These are phyloP conservation scores for Colletotrichum sp. DNA, from an alignment of 2,329 filamentous ascomycete species.

Conservation along the genomic window DNA sequence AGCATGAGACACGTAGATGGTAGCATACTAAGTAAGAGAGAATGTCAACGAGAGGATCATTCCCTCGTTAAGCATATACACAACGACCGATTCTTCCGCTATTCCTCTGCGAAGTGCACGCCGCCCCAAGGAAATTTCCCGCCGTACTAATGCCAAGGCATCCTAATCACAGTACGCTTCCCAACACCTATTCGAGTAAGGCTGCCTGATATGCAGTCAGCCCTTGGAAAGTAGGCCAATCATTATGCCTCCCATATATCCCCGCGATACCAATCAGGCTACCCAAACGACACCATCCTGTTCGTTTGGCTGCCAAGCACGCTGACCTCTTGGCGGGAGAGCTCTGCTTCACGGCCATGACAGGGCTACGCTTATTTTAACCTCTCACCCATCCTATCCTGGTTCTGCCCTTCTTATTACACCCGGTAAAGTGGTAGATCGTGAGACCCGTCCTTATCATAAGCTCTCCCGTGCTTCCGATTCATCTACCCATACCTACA, in stretches of 20 bases:
- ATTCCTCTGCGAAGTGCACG: not conserved
- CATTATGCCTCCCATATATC: not conserved
- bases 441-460: not conserved
- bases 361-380: not conserved
- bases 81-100: not conserved
- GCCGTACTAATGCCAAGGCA: not conserved
- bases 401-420: not conserved
- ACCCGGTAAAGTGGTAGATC: not conserved
- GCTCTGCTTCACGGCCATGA: not conserved
- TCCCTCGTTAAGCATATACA: not conserved
- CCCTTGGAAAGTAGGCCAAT: not conserved
- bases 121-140: not conserved
- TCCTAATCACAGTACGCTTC: not conserved
- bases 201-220: not conserved
- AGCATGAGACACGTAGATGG: not conserved
- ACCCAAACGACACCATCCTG: not conserved
- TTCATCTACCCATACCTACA: not conserved
- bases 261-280: not conserved
- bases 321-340: not conserved
- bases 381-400: not conserved
- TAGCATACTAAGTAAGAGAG: not conserved
- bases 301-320: not conserved
- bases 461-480: not conserved
- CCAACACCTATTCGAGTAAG: not conserved
- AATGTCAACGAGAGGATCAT: not conserved